These are phyloP conservation scores for Venturia effusa DNA, from an alignment of 2,329 filamentous ascomycete species.

Conservation along the genomic window DNA sequence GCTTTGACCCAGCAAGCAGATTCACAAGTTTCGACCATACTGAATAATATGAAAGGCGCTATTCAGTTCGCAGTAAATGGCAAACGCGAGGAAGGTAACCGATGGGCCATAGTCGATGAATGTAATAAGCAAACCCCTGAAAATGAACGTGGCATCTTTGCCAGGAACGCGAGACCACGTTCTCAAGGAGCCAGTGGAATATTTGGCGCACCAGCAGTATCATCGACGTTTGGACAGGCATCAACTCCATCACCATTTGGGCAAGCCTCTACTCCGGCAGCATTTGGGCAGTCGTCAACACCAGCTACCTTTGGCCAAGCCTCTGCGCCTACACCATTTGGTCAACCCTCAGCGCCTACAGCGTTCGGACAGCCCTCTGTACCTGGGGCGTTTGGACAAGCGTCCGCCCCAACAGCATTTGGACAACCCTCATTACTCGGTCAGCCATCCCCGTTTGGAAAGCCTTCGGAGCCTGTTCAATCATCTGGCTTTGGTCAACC, in stretches of 20 bases:
- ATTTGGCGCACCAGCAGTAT: neutral
- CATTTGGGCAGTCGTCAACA: conserved; percentile 1
- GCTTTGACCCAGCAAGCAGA: conserved; percentile 52
- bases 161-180: neutral
- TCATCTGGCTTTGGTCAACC: conserved; percentile 8
- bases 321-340: neutral
- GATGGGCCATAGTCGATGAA: conserved; percentile 44
- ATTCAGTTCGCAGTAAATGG: conserved; percentile 56
- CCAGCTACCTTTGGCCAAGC: conserved; percentile 13
- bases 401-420: conserved; percentile 15
- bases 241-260: neutral
- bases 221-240: conserved; percentile 8
- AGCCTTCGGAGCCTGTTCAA: conserved; percentile 10
- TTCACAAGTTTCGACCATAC: conserved; percentile 60
- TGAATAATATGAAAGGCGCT: conserved; percentile 61
- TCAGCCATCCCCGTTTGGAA: conserved; percentile 12
- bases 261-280: neutral
- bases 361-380: conserved; percentile 20
- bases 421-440: conserved; percentile 18
- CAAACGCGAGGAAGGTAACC: conserved; percentile 63
- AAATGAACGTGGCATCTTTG: neutral
- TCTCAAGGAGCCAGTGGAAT: neutral
- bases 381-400: conserved; percentile 6
- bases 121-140: neutral
- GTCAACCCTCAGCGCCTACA: conserved; percentile 9